A percentile compares a stretch with the other conserved stretches of the same genome.
Evolutionary conservation across 768 basidiomycete genomes (phyloP).

Genomic region (Crassisporium funariophilum): DNA sequence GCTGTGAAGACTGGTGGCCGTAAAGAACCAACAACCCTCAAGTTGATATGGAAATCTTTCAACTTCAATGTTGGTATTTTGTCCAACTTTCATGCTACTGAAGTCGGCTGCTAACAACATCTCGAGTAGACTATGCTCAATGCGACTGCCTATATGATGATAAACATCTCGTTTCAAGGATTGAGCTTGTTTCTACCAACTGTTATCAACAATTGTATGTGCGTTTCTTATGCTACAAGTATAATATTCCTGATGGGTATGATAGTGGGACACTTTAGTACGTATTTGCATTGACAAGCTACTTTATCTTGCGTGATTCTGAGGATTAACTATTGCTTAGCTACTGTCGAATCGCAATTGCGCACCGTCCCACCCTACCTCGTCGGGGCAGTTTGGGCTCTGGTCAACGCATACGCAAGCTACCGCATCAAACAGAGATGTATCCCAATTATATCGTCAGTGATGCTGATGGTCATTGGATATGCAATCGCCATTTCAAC

Average conservation of each 20-base stretch:
- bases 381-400: constrained; percentile 42
- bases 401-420: constrained; percentile 35
- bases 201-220: constrained; percentile 45
- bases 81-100: background rate
- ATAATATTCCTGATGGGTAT: background rate
- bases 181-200: constrained; percentile 49
- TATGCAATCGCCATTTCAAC: constrained; percentile 47
- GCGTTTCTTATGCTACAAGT: background rate
- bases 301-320: background rate
- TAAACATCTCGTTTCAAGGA: constrained; percentile 48
- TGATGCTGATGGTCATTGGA: constrained; percentile 40
- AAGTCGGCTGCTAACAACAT: background rate
- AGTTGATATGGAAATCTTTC: constrained; percentile 24
- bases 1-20: constrained; percentile 28
- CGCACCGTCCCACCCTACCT: constrained; percentile 52
- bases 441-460: constrained; percentile 36
- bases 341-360: constrained; percentile 46
- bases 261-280: constrained; percentile 40
- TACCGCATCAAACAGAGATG: constrained; percentile 39
- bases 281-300: constrained; percentile 10
- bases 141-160: constrained; percentile 32
- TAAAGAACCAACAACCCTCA: constrained; percentile 28
- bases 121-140: constrained; percentile 31
- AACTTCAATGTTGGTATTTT: constrained; percentile 22
- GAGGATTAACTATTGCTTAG: constrained; percentile 22